phyloP scores from a whole-genome alignment of 2,329 filamentous ascomycete genomes.

The Sclerotinia nivalis region DNA sequence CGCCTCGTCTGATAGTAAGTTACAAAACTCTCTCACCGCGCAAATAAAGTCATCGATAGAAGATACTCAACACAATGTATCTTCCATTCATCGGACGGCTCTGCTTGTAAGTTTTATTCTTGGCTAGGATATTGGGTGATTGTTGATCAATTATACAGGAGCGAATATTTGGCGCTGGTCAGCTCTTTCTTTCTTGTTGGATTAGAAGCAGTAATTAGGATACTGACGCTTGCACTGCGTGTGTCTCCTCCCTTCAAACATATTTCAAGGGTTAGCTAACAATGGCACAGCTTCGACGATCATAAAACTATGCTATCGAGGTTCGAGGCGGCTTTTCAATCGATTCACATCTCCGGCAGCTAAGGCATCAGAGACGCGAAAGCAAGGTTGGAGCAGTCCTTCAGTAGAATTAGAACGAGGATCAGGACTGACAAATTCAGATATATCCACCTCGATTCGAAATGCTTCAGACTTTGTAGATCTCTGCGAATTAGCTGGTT shows the following conservation, averaged over 20 bases:
- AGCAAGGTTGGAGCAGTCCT: slow-evolving; percentile 63
- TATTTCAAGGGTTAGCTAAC: slow-evolving; percentile 1
- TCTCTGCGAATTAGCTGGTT: slow-evolving; percentile 87
- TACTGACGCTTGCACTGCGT: slow-evolving; percentile 88
- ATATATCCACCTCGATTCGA: slow-evolving; percentile 73
- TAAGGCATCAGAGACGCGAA: slow-evolving; percentile 66
- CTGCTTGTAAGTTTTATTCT: slow-evolving; percentile 41
- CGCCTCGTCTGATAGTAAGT: not conserved
- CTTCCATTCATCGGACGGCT: slow-evolving; percentile 47
- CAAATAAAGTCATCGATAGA: slow-evolving; percentile 17
- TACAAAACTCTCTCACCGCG: slow-evolving; percentile 17
- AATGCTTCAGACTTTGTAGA: slow-evolving; percentile 91
- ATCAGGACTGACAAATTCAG: slow-evolving; percentile 42
- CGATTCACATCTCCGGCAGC: slow-evolving; percentile 69
- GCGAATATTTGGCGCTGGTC: slow-evolving; percentile 84
- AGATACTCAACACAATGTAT: slow-evolving; percentile 35
- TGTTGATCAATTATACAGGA: slow-evolving; percentile 48
- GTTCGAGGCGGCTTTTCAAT: slow-evolving; percentile 82
- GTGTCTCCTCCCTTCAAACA: slow-evolving; percentile 41
- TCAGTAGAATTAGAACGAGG: slow-evolving; percentile 56
- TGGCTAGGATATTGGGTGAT: not conserved
- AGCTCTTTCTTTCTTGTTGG: slow-evolving; percentile 80
- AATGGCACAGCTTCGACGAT: slow-evolving; percentile 66
- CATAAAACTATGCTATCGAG: slow-evolving; percentile 77
- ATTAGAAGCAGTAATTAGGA: slow-evolving; percentile 78